phyloP scores from a whole-genome alignment of 768 basidiomycete species.

The Lactarius quietus region DNA sequence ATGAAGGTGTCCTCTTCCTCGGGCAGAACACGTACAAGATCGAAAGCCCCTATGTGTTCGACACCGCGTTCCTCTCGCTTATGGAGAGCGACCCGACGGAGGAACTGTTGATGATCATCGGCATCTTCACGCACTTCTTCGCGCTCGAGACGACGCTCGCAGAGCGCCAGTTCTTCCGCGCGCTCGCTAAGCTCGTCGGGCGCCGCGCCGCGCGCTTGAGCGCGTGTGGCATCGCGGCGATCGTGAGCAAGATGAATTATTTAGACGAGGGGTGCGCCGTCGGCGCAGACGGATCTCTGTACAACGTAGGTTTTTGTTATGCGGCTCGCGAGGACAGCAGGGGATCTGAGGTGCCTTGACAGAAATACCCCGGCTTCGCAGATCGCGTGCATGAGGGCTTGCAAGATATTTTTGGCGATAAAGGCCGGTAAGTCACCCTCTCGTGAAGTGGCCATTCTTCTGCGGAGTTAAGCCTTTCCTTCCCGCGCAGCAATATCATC shows the following conservation, averaged over 20 bases:
- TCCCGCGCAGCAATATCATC: constrained; percentile 52
- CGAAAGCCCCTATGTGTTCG: constrained; percentile 87
- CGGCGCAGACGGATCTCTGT: constrained; percentile 92
- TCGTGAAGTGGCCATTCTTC: not conserved
- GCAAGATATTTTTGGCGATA: constrained; percentile 93
- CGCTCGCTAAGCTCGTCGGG: constrained; percentile 85
- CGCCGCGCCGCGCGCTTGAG: constrained; percentile 87
- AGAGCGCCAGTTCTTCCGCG: constrained; percentile 96
- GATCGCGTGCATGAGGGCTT: constrained; percentile 91
- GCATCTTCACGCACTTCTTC: constrained; percentile 97
- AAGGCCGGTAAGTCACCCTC: constrained; percentile 72
- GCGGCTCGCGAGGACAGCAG: not conserved
- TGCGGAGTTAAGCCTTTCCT: not conserved
- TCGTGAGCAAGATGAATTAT: constrained; percentile 92
- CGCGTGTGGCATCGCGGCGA: constrained; percentile 94
- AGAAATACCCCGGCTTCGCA: constrained; percentile 98
- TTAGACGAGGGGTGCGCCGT: constrained; percentile 87
- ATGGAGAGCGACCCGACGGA: constrained; percentile 99
- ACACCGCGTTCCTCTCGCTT: constrained; percentile 94
- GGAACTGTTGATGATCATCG: constrained; percentile 93
- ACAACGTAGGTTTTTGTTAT: constrained; percentile 56
- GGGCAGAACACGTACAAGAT: constrained; percentile 99
- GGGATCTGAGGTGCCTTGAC: not conserved
- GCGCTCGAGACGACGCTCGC: constrained; percentile 93
- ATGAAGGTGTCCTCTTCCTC: constrained; percentile 94